phyloP scores from a whole-genome alignment of 768 basidiomycete genomes.

The Aureoboletus auriporus region DNA sequence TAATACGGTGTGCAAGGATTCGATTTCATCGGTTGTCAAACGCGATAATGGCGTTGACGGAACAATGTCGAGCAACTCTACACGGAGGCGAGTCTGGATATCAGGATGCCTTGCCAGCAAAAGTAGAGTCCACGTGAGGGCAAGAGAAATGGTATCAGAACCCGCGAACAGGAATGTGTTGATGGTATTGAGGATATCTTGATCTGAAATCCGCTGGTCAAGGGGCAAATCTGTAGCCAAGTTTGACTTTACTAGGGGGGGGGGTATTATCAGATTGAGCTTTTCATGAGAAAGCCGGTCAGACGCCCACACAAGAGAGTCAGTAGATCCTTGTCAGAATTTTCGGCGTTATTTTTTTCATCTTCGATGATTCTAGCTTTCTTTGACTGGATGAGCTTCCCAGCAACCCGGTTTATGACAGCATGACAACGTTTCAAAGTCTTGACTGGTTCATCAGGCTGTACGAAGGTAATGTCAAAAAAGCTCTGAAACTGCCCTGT shows the following conservation, averaged over 20 bases:
- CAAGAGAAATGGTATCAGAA: conserved; percentile 81
- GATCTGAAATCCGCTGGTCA: conserved; percentile 77
- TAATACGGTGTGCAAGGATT: conserved; percentile 52
- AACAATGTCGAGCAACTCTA: conserved; percentile 54
- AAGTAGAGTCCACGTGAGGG: conserved; percentile 81
- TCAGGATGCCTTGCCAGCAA: conserved; percentile 65
- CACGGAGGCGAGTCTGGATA: conserved; percentile 66
- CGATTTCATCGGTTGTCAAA: conserved; percentile 61
- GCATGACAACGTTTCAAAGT: conserved; percentile 54
- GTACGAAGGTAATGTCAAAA: conserved; percentile 1
- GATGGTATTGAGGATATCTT: conserved; percentile 81
- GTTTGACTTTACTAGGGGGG: conserved; percentile 73
- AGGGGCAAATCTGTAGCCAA: conserved; percentile 61
- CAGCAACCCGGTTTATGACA: conserved; percentile 67
- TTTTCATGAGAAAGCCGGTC: neutral
- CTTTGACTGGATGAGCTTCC: conserved; percentile 74
- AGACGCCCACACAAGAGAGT: conserved; percentile 63
- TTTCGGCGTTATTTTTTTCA: conserved; percentile 45
- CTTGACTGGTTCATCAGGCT: conserved; percentile 53
- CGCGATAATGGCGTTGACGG: conserved; percentile 38
- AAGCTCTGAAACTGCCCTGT: neutral
- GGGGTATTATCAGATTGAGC: conserved; percentile 5
- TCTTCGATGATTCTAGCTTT: conserved; percentile 66
- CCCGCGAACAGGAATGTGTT: conserved; percentile 91
- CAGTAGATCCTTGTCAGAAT: conserved; percentile 70